Evolutionary conservation across 345 rosid genomes (phyloP).

Genomic region (Hevea brasiliensis): DNA sequence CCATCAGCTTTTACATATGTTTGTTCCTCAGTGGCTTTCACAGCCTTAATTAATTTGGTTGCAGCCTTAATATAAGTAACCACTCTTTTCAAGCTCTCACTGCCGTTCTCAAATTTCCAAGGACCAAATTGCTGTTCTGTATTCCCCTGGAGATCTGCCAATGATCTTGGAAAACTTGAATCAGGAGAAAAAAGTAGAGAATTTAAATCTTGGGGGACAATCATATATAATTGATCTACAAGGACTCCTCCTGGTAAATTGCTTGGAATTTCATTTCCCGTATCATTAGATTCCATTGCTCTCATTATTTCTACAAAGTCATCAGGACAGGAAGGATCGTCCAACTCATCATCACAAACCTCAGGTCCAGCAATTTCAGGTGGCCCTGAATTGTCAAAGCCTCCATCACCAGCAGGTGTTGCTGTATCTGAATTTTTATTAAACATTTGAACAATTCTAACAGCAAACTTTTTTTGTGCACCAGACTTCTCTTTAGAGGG

Average conservation of each 20-base stretch:
- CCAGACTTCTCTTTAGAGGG: conserved; percentile 47
- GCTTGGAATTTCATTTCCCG: conserved; percentile 60
- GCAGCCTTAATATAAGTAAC: conserved; percentile 74
- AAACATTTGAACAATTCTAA: conserved; percentile 77
- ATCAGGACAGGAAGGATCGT: conserved; percentile 50
- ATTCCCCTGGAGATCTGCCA: conserved; percentile 70
- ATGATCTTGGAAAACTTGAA: conserved; percentile 54
- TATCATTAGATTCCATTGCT: conserved; percentile 63
- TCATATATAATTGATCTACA: conserved; percentile 65
- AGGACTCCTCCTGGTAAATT: conserved; percentile 85
- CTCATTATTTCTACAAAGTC: conserved; percentile 66
- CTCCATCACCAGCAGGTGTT: conserved; percentile 25
- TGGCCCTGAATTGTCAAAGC: conserved; percentile 46
- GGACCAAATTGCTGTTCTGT: conserved; percentile 72
- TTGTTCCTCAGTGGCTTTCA: conserved; percentile 85
- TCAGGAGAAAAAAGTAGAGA: conserved; percentile 67
- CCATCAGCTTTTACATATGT: conserved; percentile 78
- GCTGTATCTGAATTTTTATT: conserved; percentile 54
- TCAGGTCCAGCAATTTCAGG: conserved; percentile 48
- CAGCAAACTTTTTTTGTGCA: conserved; percentile 58
- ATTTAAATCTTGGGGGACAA: conserved; percentile 66
- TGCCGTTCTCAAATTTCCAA: conserved; percentile 69
- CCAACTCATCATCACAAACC: conserved; percentile 42
- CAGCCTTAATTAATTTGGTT: conserved; percentile 73
- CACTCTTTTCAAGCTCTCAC: conserved; percentile 62